Evolutionary conservation across 352 stramenopile species (phyloP).

Genomic region (Blastocystis hominis): DNA sequence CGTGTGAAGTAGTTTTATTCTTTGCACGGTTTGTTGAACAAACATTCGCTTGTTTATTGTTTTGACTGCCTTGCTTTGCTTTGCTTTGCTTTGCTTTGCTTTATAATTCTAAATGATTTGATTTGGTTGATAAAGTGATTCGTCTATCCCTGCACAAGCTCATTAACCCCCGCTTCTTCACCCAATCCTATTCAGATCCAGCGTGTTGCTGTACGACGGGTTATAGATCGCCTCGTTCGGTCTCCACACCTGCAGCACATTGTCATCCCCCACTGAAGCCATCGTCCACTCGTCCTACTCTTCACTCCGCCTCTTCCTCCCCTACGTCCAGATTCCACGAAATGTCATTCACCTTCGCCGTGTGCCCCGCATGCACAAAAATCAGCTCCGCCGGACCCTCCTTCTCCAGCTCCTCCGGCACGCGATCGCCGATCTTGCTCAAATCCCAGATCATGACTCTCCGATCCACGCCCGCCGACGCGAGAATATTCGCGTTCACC

Average conservation of each 20-base stretch:
- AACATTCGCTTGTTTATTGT: background rate
- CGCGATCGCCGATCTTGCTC: constrained; percentile 62
- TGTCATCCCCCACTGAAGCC: constrained; percentile 92
- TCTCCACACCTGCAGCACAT: constrained; percentile 81
- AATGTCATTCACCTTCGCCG: constrained; percentile 92
- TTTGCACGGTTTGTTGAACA: background rate
- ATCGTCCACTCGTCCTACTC: constrained; percentile 80
- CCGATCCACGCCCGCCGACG: constrained; percentile 86
- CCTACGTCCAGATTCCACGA: constrained; percentile 78
- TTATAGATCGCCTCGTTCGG: constrained; percentile 29
- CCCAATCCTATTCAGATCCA: constrained; percentile 43
- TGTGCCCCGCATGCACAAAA: constrained; percentile 97
- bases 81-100: no score
- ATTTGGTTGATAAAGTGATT: background rate
- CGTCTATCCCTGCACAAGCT: background rate
- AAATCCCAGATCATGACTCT: constrained; percentile 93
- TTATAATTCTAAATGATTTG: background rate
- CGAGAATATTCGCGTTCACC: constrained; percentile 88
- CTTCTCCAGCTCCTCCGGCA: constrained; percentile 5
- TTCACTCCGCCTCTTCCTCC: background rate
- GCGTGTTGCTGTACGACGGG: background rate
- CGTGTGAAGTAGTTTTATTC: background rate
- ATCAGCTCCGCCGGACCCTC: constrained; percentile 94
- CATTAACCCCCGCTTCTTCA: background rate
- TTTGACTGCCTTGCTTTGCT: no score